These are phyloP conservation scores for Brassica hybrid DNA, from an alignment of 441 rosid species.

Conservation along the genomic window DNA sequence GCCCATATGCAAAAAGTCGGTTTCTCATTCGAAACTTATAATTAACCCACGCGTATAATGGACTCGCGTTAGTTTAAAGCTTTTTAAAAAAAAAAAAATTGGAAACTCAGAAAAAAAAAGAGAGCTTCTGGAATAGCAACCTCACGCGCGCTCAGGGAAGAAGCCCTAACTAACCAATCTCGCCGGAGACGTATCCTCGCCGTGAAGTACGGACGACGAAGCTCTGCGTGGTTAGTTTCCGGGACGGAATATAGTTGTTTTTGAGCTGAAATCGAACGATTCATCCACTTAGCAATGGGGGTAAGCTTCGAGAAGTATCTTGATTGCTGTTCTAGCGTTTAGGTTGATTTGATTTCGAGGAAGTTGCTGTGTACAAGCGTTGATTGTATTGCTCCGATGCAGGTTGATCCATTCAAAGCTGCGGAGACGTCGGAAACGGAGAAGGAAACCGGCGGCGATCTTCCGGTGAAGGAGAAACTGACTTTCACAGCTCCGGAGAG, in stretches of 20 bases:
- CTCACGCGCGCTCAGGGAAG: conserved; percentile 11
- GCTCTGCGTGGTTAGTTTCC: not conserved
- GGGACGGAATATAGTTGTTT: not conserved
- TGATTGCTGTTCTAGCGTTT: conserved; percentile 3
- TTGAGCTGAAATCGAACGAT: conserved; percentile 14
- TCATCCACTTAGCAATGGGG: conserved; percentile 29
- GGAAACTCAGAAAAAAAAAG: not conserved
- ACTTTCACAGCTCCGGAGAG: conserved; percentile 37
- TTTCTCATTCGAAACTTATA: not conserved
- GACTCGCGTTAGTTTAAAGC: conserved; percentile 18
- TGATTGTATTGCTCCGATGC: conserved; percentile 1
- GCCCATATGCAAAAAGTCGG: conserved; percentile 15
- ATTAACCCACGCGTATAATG: not conserved
- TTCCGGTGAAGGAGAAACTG: conserved; percentile 58
- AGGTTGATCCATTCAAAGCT: conserved; percentile 49
- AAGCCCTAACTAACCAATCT: conserved; percentile 13
- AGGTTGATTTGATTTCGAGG: not conserved
- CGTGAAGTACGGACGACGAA: conserved; percentile 12
- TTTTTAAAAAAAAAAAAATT: not conserved
- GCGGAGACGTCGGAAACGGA: conserved; percentile 54
- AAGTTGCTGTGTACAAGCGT: not conserved
- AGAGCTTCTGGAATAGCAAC: conserved; percentile 1
- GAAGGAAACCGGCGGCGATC: conserved; percentile 44
- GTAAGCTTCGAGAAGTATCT: conserved; percentile 26
- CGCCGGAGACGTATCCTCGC: not conserved